Evolutionary conservation across 164 flowering plant species (phyloP), one percentile per base, ranked within the genome.

Genomic region (Dillenia suffruticosa): DNA sequence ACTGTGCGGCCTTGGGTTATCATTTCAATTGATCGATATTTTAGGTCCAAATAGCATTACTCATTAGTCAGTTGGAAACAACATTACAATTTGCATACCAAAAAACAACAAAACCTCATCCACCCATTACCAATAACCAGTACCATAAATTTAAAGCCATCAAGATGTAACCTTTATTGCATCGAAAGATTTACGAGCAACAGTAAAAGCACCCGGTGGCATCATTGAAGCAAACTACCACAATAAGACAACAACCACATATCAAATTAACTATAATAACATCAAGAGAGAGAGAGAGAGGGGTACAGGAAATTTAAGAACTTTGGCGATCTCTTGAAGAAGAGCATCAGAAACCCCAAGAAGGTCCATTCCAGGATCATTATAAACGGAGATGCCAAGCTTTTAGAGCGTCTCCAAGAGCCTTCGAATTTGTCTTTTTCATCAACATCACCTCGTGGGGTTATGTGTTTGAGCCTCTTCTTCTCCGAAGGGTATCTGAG

Each of bases 401-500:
- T 82, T 88, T 45, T 82, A 89, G 2, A 94, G 64, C n/a, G n/a
- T 68, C 96, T 83, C 99, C 99, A 91, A 55, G 77, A 59, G 1
- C 97, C 97, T 22, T 81, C 79, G 54, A 82, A 77, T 66, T 83
- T 86, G 72, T 79, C 69, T 61, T 66, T 57, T 16, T 74, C 81
- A 32, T 77, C 76, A 26, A 48, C 24, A 5, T 26, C 40, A 26
- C 40, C 40, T 26, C 5, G 40, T 17, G 71, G 64, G 65, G 74
- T 59, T 66, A 83, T 72, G 15, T 67, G 70, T 56, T 73, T 68
- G 54, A 89, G 83, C 77, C 80, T 85, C 88, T 77, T 89, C 87
- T 88, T 94, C 85, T 95, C 99, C 2, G 99, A 95, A 0, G 99
- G 99, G 68, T 95, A 95, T 62, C 96, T 72, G 73, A 57, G 77